Evolutionary conservation across 2,329 filamentous ascomycete species (phyloP).

Genomic region (Dactylellina drechsleri): DNA sequence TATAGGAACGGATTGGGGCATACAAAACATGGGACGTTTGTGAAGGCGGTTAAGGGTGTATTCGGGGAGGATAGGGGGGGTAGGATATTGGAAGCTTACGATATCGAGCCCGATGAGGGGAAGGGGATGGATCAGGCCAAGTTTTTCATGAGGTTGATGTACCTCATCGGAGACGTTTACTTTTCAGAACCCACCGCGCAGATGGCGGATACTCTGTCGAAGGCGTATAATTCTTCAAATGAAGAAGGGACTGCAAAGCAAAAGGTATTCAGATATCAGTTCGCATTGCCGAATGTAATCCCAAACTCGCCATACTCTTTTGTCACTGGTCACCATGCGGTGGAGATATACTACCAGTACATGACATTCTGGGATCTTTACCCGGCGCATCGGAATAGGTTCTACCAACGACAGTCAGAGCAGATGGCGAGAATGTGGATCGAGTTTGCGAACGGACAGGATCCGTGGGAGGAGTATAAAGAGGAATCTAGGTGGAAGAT

Average conservation of each 20-base stretch:
- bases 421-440: conserved; percentile 56
- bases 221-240: conserved; percentile 6
- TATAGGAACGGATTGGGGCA: conserved; percentile 35
- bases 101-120: conserved; percentile 40
- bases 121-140: conserved; percentile 45
- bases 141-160: conserved; percentile 55
- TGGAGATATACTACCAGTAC: conserved; percentile 56
- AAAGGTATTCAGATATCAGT: conserved; percentile 56
- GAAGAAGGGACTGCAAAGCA: conserved; percentile 48
- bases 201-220: conserved; percentile 47
- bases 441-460: conserved; percentile 51
- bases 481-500: conserved; percentile 35
- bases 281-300: conserved; percentile 60
- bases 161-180: conserved; percentile 55
- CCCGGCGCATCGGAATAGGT: conserved; percentile 53
- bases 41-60: conserved; percentile 21
- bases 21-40: conserved; percentile 24
- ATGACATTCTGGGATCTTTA: conserved; percentile 56
- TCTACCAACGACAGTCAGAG: conserved; percentile 54
- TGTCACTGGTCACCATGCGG: conserved; percentile 56
- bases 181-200: conserved; percentile 52
- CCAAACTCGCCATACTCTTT: conserved; percentile 58
- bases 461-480: conserved; percentile 51
- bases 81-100: conserved; percentile 48
- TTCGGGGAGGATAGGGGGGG: conserved; percentile 27